Base-by-base conservation (phyloP, 2,329 filamentous ascomycete species). In the Penicillium sp. region DNA sequence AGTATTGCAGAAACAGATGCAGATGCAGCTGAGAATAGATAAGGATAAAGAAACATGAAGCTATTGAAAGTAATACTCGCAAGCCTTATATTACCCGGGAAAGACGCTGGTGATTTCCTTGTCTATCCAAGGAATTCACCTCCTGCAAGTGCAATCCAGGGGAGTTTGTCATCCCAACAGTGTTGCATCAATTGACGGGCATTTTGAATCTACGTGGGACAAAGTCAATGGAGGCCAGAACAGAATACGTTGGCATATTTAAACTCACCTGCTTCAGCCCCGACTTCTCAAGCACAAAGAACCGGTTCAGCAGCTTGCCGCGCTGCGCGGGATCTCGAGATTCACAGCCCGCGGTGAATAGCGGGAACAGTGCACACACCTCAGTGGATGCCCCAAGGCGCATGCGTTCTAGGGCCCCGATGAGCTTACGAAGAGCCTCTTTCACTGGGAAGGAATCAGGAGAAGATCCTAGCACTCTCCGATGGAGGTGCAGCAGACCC, bases 301-400 rank as follows among this genome's bases (percentile, higher is more conserved):
- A 78, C 44, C 89, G 78, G 59, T 84, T 81, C 63, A 89, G 74
- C 34, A 93, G 83, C 63, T 83, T 78, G 23, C 74, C 73, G 45
- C 85, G 77, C 60, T 87, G 81, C 2, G 70, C 71, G 31, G 75
- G 64, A 45, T 85, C 80, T 50, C 74, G 74, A 1, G 85, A 84
- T 68, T 94, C 88, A 59, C 88, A 92, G 0, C 89, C 90, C 1
- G 89, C 89, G 1, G 88, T 89, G 70, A 94, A 94, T 73, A 94
- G 85, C 0, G 90, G 89, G 59, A 94, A 92, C 36, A 94, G 70
- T 16, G 89, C 74, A 63, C 88, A 90, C 8, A 84, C 85, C 70
- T 93, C 89, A 0, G 88, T 88, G 15, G 84, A 85, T 28, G 85
- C 85, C 6, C 87, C 86, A 12, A 79, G 74, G 12, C 83, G 75